Base-by-base conservation (phyloP, 2,329 filamentous ascomycete species). In the Teratosphaeria destructans region DNA sequence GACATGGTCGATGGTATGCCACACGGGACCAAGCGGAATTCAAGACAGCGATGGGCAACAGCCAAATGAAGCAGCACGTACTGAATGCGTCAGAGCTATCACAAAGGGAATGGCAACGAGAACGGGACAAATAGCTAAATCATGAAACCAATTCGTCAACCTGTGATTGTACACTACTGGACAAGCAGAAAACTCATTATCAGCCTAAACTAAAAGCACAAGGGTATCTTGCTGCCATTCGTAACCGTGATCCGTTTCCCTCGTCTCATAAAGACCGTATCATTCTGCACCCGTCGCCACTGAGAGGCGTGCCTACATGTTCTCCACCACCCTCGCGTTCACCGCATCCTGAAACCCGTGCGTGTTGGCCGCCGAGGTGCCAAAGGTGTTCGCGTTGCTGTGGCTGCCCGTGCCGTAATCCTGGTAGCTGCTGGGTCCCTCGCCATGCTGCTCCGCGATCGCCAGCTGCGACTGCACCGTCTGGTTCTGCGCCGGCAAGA, bases 271-370 rank as follows among this genome's bases (percentile, higher is more conserved):
- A 11, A 32, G 27, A 19, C 32, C 12, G 23, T n/a, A 16, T 37
- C 53, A 54, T 54, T 34, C 27, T 37, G 12, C 1, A 19, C 10
- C 19, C 10, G 5, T 11, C 53, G 53, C 53, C 34, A 49, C 43
- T 49, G 43, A 49, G 43, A 49, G n/a, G 43, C 43, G 43, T 52
- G 49, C 47, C 82, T 80, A 96, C 74, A 96, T 93, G 76, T 92
- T 87, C 80, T 96, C 89, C 65, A 96, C 81, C 47, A 95, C 81
- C 61, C 85, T 84, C 57, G 91, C 84, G 72, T 94, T 92, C 72
- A 96, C 83, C 37, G 90, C 90, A 68, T 84, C 82, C 76, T 93
- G 86, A 73, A 96, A 70, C 57, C 86, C 84, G 26, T 73, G 68
- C 32, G 75, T 76, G 55, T 71, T 69, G 4, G 43, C 43, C 43